Conservation (phyloP, 2,329 filamentous ascomycete species). For the Hypoxylon sp. region DNA sequence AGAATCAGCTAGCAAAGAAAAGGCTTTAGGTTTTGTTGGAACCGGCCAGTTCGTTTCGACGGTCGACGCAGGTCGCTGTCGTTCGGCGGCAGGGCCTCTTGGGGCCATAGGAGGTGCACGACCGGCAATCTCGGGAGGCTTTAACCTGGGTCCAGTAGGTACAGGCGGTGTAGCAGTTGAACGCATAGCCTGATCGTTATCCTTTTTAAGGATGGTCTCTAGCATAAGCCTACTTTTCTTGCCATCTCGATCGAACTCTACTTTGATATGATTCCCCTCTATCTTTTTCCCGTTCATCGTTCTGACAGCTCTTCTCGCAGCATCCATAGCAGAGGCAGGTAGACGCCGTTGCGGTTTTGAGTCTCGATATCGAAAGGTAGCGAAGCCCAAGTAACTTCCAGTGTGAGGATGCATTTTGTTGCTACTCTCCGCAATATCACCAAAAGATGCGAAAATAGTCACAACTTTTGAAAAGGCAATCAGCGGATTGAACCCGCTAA, state of each 20-base stretch:
- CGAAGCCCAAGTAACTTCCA: conserved; percentile 93
- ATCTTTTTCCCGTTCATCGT: conserved; percentile 85
- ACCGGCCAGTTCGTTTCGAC: conserved; percentile 57
- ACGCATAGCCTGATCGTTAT: conserved; percentile 70
- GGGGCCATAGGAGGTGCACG: conserved; percentile 87
- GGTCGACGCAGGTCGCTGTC: conserved; percentile 55
- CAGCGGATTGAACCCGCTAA: conserved; percentile 96
- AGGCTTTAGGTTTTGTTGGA: conserved; percentile 63
- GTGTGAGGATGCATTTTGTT: conserved; percentile 97
- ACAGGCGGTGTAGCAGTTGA: conserved; percentile 46
- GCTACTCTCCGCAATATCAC: conserved; percentile 89
- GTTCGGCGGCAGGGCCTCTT: conserved; percentile 80
- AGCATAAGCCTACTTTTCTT: conserved; percentile 84
- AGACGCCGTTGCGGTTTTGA: conserved; percentile 68
- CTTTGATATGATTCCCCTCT: conserved; percentile 81
- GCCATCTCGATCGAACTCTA: conserved; percentile 92
- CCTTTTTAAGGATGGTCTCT: conserved; percentile 78
- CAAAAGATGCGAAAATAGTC: conserved; percentile 83
- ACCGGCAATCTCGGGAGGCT: conserved; percentile 61
- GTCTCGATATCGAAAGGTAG: conserved; percentile 90
- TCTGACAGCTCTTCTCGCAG: conserved; percentile 84
- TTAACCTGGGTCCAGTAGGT: conserved; percentile 53
- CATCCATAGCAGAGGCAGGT: conserved; percentile 78
- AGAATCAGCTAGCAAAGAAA: conserved; percentile 71
- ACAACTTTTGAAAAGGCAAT: conserved; percentile 83